Evolutionary conservation across 345 rosid genomes (phyloP), one percentile per base, ranked within the genome.

Genomic region (Syzygium aqueum): DNA sequence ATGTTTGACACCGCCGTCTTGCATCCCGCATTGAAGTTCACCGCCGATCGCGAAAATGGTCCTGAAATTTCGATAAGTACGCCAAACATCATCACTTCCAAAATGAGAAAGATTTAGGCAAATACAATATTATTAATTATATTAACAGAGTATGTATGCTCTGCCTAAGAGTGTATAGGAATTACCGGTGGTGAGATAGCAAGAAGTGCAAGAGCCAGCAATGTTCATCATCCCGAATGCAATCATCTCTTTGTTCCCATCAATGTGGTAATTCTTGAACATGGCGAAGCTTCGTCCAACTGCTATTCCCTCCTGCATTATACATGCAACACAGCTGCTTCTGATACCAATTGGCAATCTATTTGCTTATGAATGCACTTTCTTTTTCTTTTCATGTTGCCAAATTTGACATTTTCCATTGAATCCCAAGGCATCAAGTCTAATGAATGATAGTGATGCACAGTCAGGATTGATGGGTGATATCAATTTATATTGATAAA

Each of bases 181-280:
- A 84, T 51, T 86, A 95, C 98, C 99, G 61, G 98, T 94, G 8
- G 98, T 94, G 87, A 96, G 96, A 87, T 97, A 96, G 88, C 96
- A 96, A 82, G 99, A 97, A 85, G 97, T 93, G 92, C 95, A 96
- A 53, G 99, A 96, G 77, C 99, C 99, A 51, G 88, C 91, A 86
- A 97, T 93, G 90, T 97, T 97, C 99, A 96, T 97, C 89, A 93
- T 87, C 77, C 99, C 99, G 84, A 97, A 87, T 23, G 99, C 98
- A 15, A 97, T 95, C 99, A 96, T 97, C 90, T 97, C 99, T 90
- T 97, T 97, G 93, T 97, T 96, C 8, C 98, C 98, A 89, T 97
- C 98, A 33, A 97, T 93, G 86, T 95, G 93, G 92, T 97, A 97
- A 84, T 96, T 93, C 93, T 96, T 97, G 90, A 93, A 94, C 99